phyloP scores from a whole-genome alignment of 1,284 basidiomycete genomes.

The Austroboletus novae-zelandiae region DNA sequence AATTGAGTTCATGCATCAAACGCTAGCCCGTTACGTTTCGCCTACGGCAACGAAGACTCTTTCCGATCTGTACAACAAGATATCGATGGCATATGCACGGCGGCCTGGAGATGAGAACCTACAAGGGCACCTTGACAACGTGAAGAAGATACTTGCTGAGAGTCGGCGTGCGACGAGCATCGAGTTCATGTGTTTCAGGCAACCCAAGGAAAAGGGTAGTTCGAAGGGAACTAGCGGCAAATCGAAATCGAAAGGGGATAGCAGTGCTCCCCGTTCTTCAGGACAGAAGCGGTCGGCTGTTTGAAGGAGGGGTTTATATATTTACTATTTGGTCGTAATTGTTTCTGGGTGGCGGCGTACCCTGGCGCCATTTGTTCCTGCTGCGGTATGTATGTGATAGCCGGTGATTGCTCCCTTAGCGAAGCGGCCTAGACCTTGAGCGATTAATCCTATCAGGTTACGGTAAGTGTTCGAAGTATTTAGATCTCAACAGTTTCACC shows the following conservation, averaged over 20 bases:
- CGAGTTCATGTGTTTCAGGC: constrained; percentile 90
- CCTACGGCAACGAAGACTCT: constrained; percentile 77
- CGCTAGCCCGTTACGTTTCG: constrained; percentile 85
- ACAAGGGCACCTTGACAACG: constrained; percentile 84
- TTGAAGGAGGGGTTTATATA: background rate
- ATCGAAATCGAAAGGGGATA: constrained; percentile 20
- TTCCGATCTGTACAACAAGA: constrained; percentile 90
- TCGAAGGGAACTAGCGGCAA: constrained; percentile 15
- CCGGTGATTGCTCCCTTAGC: too few relatives aligned
- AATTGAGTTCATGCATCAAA: constrained; percentile 99
- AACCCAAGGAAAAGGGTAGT: constrained; percentile 47
- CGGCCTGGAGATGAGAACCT: constrained; percentile 78
- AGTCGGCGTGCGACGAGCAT: constrained; percentile 89
- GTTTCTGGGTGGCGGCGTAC: too few relatives aligned
- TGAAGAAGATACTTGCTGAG: constrained; percentile 87
- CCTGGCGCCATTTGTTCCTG: too few relatives aligned
- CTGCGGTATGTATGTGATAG: too few relatives aligned
- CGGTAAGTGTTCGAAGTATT: too few relatives aligned
- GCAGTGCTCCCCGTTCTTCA: constrained; percentile 14
- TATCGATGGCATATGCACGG: constrained; percentile 87
- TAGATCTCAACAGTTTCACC: background rate
- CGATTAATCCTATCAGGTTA: too few relatives aligned
- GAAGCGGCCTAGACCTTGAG: too few relatives aligned
- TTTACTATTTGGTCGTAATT: background rate
- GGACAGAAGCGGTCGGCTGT: constrained; percentile 21